These are phyloP conservation scores for Sclerotinia nivalis DNA, from an alignment of 2,329 filamentous ascomycete species.

Conservation along the genomic window DNA sequence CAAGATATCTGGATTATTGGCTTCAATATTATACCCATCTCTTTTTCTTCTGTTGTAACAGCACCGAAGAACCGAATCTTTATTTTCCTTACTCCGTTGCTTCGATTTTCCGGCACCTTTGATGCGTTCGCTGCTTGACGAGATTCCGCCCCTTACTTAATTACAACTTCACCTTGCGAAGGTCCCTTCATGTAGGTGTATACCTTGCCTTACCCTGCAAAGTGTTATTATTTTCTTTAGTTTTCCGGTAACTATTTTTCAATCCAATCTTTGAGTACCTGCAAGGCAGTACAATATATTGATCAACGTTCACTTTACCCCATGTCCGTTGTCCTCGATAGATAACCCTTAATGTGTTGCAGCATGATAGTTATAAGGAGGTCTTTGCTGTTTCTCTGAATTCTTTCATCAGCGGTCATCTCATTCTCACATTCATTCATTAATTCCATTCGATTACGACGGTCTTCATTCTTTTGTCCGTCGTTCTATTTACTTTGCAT, in stretches of 20 bases:
- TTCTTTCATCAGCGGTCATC: background rate
- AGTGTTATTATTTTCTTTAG: background rate
- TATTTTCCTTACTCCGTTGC: background rate
- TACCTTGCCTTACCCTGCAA: background rate
- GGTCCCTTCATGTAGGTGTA: background rate
- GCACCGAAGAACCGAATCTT: background rate
- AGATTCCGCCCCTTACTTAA: background rate
- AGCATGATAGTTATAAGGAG: background rate
- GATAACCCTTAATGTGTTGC: background rate
- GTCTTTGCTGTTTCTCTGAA: background rate
- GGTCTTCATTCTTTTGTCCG: constrained; percentile 23
- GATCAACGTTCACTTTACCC: background rate
- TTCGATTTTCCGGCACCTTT: background rate
- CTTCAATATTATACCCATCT: background rate
- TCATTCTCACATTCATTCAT: constrained; percentile 11
- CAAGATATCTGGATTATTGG: background rate
- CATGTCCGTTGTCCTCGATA: background rate
- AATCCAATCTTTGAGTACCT: constrained; percentile 10
- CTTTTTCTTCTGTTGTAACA: background rate
- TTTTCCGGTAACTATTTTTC: background rate
- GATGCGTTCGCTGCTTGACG: background rate
- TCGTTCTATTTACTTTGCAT: background rate
- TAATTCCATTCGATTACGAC: background rate
- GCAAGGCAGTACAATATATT: constrained; percentile 27
- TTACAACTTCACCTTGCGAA: background rate